Evolutionary conservation across 2,329 filamentous ascomycete genomes (phyloP).

Genomic region (Trichoderma afroharzianum): DNA sequence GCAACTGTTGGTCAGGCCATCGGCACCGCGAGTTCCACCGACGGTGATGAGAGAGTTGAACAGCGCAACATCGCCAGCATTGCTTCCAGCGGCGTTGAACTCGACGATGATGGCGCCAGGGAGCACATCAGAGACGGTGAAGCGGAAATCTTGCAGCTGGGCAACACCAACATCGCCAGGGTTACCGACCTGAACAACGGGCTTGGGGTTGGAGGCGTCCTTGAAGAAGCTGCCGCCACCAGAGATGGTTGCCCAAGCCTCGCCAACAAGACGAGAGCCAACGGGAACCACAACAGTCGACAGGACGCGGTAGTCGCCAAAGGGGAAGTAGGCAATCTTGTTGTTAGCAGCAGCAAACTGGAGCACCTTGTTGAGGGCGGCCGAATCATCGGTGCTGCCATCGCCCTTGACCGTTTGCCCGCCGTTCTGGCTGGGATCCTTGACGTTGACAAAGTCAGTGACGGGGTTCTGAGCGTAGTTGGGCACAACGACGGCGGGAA

Average conservation of each 20-base stretch:
- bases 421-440: slow-evolving; percentile 34
- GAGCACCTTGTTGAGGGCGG: slow-evolving; percentile 37
- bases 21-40: slow-evolving; percentile 40
- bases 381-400: slow-evolving; percentile 36
- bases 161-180: slow-evolving; percentile 46
- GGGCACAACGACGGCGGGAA: slow-evolving; percentile 37
- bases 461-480: slow-evolving; percentile 35
- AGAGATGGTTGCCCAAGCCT: slow-evolving; percentile 50
- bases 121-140: slow-evolving; percentile 47
- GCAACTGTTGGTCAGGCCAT: slow-evolving; percentile 38
- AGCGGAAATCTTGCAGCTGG: slow-evolving; percentile 50
- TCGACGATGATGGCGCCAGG: slow-evolving; percentile 41
- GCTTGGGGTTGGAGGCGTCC: slow-evolving; percentile 43
- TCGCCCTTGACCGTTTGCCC: slow-evolving; percentile 36
- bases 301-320: slow-evolving; percentile 28
- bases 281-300: slow-evolving; percentile 26
- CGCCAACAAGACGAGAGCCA: slow-evolving; percentile 53
- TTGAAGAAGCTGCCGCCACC: slow-evolving; percentile 42
- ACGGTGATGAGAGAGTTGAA: slow-evolving; percentile 46
- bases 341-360: slow-evolving; percentile 31
- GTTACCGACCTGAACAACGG: slow-evolving; percentile 50
- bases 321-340: slow-evolving; percentile 30
- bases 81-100: slow-evolving; percentile 45
- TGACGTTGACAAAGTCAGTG: slow-evolving; percentile 33
- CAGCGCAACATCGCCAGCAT: slow-evolving; percentile 47